A percentile compares a stretch with the other conserved stretches of the same genome.
phyloP scores from a whole-genome alignment of 495 filamentous ascomycete genomes.

The Letharia lupina region DNA sequence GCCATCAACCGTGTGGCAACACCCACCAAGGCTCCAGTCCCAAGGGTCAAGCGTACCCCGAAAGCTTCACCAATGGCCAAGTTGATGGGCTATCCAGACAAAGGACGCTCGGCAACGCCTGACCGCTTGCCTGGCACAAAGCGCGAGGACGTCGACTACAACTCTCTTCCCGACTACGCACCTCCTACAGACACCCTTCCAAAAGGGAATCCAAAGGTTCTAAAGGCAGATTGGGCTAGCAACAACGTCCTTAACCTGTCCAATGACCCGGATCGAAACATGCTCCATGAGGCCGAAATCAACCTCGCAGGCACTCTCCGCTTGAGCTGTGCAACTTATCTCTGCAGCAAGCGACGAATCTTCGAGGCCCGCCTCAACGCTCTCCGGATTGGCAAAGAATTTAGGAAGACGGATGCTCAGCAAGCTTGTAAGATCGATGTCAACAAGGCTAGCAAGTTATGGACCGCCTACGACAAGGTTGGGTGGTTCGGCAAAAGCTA shows the following conservation, averaged over 20 bases:
- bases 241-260: conserved; percentile 70
- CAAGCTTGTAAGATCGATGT: conserved; percentile 97
- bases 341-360: conserved; percentile 91
- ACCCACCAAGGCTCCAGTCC: conserved; percentile 25
- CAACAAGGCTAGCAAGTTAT: conserved; percentile 95
- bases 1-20: conserved; percentile 22
- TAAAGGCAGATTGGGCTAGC: conserved; percentile 79
- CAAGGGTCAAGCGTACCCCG: conserved; percentile 39
- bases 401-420: conserved; percentile 95
- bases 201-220: conserved; percentile 51
- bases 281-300: conserved; percentile 75
- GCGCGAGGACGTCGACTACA: conserved; percentile 81
- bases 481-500: conserved; percentile 70
- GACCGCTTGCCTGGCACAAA: conserved; percentile 47
- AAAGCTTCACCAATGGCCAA: conserved; percentile 33
- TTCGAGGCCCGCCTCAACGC: conserved; percentile 69
- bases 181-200: conserved; percentile 61
- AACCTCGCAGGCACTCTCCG: conserved; percentile 70
- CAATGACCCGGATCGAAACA: conserved; percentile 65
- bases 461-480: conserved; percentile 82
- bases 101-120: conserved; percentile 31
- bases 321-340: conserved; percentile 81
- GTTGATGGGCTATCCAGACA: conserved; percentile 38
- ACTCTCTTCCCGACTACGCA: conserved; percentile 66
- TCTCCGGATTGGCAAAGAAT: conserved; percentile 67